Evolutionary conservation across 495 filamentous ascomycete species (phyloP), one percentile per base, ranked within the genome.

Genomic region (Letharia columbiana): DNA sequence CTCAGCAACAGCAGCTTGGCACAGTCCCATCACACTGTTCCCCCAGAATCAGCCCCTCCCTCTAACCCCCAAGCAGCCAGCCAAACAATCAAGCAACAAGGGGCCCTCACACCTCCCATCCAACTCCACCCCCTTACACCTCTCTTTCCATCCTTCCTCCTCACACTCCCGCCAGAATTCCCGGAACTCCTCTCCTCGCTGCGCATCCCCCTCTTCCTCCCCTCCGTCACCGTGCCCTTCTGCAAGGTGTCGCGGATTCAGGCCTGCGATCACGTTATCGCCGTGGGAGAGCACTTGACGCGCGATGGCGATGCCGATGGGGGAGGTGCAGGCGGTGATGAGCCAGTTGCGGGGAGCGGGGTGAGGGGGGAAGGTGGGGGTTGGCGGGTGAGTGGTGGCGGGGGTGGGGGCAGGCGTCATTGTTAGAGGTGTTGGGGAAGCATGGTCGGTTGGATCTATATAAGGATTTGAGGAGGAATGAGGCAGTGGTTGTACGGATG

Each of bases 1-100:
- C 74, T 96, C 88, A 61, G 94, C 92, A 62, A 98, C 82, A 13
- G 91, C 90, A 57, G 91, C 88, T 73, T 96, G 92, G 70, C 85
- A 87, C 47, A 68, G 64, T 42, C 69, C 69, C 67, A 72, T 68
- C 42, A 57, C 54, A 67, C 72, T 75, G 20, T 45, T 44, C 62
- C 57, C 66, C 17, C 18, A 28, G 31, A 62, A 20, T 58, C 35
- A 54, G 37, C 33, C 0, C 17, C 37, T 0, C 28, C 23, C 33
- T 28, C 40, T 56, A 17, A 31, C n/a, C 8, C 49, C 10, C 23
- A 13, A 33, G 1, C 54, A 7, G 6, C 9, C 31, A 56, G 8
- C 1, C 23, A 35, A 31, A 1, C 4, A 63, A 37, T 2, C 35
- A 37, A 57, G 3, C 13, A 57, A 57, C 42, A 37, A 44, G 37